Conservation (phyloP, 805 yeast genomes). For the Ogataea angusta region DNA sequence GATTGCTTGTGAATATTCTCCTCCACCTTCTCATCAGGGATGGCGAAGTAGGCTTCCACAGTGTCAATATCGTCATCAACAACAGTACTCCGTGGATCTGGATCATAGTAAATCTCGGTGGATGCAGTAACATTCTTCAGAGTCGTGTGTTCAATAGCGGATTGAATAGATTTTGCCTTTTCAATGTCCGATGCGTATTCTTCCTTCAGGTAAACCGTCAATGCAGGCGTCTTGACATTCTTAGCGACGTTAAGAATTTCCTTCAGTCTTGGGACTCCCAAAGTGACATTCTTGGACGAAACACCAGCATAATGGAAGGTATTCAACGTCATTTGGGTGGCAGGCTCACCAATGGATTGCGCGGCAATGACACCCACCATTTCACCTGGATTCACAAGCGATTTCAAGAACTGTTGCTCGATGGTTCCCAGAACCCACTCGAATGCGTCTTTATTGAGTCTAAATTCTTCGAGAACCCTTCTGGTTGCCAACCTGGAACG, state of each 20-base stretch:
- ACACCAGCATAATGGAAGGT: constrained; percentile 99
- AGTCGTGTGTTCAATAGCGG: constrained; percentile 96
- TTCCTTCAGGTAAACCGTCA: constrained; percentile 85
- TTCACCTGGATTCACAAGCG: constrained; percentile 94
- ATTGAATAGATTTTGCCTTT: constrained; percentile 89
- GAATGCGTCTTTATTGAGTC: constrained; percentile 79
- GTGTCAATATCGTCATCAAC: constrained; percentile 96
- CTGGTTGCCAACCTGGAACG: constrained; percentile 90
- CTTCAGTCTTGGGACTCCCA: constrained; percentile 97
- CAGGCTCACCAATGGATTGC: constrained; percentile 97
- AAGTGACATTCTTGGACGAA: constrained; percentile 90
- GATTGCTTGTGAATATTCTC: constrained; percentile 91
- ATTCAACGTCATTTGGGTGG: constrained; percentile 95
- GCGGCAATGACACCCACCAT: constrained; percentile 99
- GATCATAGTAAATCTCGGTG: constrained; percentile 95
- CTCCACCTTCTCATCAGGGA: constrained; percentile 97
- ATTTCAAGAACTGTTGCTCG: constrained; percentile 87
- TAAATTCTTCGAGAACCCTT: constrained; percentile 88
- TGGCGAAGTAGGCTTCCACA: constrained; percentile 94
- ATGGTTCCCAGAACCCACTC: constrained; percentile 96
- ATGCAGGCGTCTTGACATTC: constrained; percentile 98
- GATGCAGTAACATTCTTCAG: constrained; percentile 94
- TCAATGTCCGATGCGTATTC: constrained; percentile 86
- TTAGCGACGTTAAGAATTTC: constrained; percentile 98
- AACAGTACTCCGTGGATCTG: constrained; percentile 96